These are phyloP conservation scores for Nicotiana noctiflora DNA, from an alignment of 257 asterid genomes.

Conservation along the genomic window DNA sequence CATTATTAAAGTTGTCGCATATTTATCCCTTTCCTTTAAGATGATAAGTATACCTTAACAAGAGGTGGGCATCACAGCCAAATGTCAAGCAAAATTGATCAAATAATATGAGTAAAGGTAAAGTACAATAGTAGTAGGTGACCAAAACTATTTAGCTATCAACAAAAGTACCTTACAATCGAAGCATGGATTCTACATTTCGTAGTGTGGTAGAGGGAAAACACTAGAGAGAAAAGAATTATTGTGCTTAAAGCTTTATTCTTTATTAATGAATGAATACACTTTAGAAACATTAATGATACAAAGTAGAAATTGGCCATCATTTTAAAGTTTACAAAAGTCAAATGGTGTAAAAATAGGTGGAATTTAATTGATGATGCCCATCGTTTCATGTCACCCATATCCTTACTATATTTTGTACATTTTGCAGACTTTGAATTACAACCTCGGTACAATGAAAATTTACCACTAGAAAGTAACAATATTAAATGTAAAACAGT, in stretches of 20 bases:
- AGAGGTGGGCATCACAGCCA: constrained; percentile 3
- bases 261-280: constrained; percentile 1
- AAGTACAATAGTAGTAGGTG: background rate
- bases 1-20: background rate
- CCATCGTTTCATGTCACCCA: background rate
- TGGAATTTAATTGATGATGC: background rate
- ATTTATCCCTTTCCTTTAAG: background rate
- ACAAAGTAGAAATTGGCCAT: constrained; percentile 14
- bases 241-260: constrained; percentile 14
- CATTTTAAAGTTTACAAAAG: constrained; percentile 12
- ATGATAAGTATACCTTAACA: background rate
- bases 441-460: background rate
- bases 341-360: constrained; percentile 21
- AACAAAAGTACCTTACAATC: background rate
- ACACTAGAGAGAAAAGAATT: background rate
- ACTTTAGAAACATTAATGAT: constrained; percentile 21
- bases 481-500: background rate
- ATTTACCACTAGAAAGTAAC: background rate
- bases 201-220: background rate
- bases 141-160: background rate
- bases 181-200: background rate
- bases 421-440: background rate
- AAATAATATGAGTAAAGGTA: background rate
- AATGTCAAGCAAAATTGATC: background rate
- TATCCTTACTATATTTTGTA: background rate